Evolutionary conservation across 2,329 filamentous ascomycete species (phyloP), one percentile per base, ranked within the genome.

Genomic region (Elsinoe fawcettii): DNA sequence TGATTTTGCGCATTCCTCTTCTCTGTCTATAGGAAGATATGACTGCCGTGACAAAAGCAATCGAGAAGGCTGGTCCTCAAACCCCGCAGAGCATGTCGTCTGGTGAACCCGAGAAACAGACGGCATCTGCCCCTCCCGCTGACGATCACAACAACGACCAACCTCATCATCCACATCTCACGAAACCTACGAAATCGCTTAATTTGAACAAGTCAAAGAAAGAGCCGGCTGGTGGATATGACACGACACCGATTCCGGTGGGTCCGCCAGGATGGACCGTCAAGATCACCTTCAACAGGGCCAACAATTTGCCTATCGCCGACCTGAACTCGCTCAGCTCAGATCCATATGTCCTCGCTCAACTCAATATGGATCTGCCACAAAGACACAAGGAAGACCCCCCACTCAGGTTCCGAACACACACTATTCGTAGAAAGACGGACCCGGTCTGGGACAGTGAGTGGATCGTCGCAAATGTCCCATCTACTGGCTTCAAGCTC

Each of bases 391-490:
- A 92, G 70, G 88, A 95, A 67, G 90, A 96, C 66, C 87, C 90
- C 0, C 79, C 83, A 20, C 74, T 96, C 30, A 77, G 77, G 20
- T 81, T 88, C 67, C 84, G 92, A 46, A 95, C 90, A 0, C 82
- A 79, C 0, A 96, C 92, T 0, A 73, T 91, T 32, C 82, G 87
- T 58, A 81, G 80, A 62, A 85, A 80, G 39, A 85, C 83, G 1
- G 81, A 91, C 64, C 91, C 92, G 0, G 77, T 75, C 49, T 97
- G 92, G 92, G 80, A 95, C 49, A 82, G 85, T 36, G 81, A 89
- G 60, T 97, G 92, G 92, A 79, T 90, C 20, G 86, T 97, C 22
- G 89, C 88, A 60, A 95, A 96, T 63, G 80, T 96, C 1, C 91
- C 92, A 0, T 76, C 84, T 0, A 82, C 80, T 0, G 91, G 91